Base-by-base conservation (phyloP, 2,329 filamentous ascomycete genomes). In the Acephala macrosclerotiorum region DNA sequence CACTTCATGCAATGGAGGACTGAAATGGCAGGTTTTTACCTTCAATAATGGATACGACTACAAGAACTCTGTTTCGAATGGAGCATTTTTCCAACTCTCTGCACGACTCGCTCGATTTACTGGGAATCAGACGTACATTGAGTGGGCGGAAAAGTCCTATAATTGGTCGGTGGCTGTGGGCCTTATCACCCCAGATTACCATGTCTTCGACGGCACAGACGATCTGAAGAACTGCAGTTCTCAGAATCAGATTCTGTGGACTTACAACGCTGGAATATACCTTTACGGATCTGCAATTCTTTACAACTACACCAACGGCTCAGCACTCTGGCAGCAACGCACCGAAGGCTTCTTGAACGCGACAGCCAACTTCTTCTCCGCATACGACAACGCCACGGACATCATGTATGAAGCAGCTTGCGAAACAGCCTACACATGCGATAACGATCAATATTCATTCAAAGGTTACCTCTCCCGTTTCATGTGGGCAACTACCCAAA, bases 51-150 rank as follows among this genome's bases (percentile, higher is more conserved):
- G 93, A 16, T 89, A 94, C 76, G 84, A 88, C 74, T 96, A 96
- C 85, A 96, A 94, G 79, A 95, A 95, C 80, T 85, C 89, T 18
- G 87, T 94, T 71, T 89, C 89, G 67, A 96, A 96, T 77, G 92
- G 91, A 49, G 89, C 89, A n/a, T 88, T 96, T 75, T 94, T 96
- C 78, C 90, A 94, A 73, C 83, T 97, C 14, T 89, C 90, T 3
- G 91, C 93, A 0, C 89, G 92, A 20, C 83, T 95, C 16, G 91
- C 89, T 29, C 86, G 89, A 56, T 89, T 87, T 66, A 92, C 89
- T 0, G 87, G 87, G 18, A 89, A 92, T 72, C 77, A 84, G 58
- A 90, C 86, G 0, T 92, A 92, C 72, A 68, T 80, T 16, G 84
- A 90, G 20, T 93, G 90, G 90, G 89, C 90, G 1, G 77, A 82